These are phyloP conservation scores for Camelina laxa DNA, from an alignment of 345 rosid genomes.

Conservation along the genomic window DNA sequence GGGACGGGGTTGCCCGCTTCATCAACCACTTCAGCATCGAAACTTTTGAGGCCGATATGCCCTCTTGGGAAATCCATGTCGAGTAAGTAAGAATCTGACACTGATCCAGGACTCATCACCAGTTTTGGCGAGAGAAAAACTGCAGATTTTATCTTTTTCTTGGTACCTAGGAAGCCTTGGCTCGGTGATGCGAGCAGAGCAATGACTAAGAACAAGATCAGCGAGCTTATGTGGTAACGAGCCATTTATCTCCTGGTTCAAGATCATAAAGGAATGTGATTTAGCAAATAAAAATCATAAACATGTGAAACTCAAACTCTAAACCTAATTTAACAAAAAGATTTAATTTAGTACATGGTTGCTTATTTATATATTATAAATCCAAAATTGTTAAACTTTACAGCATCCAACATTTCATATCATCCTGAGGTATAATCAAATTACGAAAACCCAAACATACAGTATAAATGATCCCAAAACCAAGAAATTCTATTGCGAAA, in stretches of 20 bases:
- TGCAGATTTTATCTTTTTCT: conserved; percentile 51
- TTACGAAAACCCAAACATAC: too few species aligned
- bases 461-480: background rate
- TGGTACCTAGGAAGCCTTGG: conserved; percentile 34
- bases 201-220: conserved; percentile 37
- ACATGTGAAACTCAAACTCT: too few species aligned
- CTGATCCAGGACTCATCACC: conserved; percentile 81
- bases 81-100: conserved; percentile 52
- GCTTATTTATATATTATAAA: too few species aligned
- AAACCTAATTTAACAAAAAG: too few species aligned
- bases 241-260: conserved; percentile 46
- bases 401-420: too few species aligned
- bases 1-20: conserved; percentile 70
- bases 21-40: conserved; percentile 76
- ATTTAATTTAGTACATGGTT: too few species aligned
- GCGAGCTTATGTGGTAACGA: conserved; percentile 14
- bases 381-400: too few species aligned
- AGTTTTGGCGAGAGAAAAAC: conserved; percentile 73
- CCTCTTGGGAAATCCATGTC: conserved; percentile 82
- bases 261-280: conserved; percentile 4
- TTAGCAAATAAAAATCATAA: too few species aligned
- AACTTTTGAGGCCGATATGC: conserved; percentile 73
- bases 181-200: conserved; percentile 39
- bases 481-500: too few species aligned
- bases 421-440: too few species aligned